phyloP scores from a whole-genome alignment of 164 flowering plant genomes.

The Taxillus chinensis region DNA sequence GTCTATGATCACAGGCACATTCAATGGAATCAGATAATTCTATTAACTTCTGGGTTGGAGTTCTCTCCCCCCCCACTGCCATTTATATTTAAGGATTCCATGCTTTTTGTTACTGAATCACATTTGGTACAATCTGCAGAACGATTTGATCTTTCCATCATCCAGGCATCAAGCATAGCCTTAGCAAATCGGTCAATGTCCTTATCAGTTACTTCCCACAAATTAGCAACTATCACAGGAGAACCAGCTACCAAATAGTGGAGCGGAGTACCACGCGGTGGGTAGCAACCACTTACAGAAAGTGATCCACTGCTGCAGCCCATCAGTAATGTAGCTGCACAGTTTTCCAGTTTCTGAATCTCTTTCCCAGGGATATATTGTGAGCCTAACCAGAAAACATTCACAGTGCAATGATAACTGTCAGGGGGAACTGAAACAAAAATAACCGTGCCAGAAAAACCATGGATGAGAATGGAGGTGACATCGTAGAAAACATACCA shows the following conservation, averaged over 20 bases:
- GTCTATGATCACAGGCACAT: slow-evolving; percentile 26
- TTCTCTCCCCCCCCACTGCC: slow-evolving; percentile 22
- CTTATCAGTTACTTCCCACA: slow-evolving; percentile 96
- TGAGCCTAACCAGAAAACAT: slow-evolving; percentile 37
- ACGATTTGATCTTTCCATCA: slow-evolving; percentile 44
- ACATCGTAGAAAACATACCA: slow-evolving; percentile 39
- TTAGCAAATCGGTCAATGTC: slow-evolving; percentile 86
- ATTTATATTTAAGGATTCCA: slow-evolving; percentile 26
- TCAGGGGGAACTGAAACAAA: not conserved
- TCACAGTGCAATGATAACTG: not conserved
- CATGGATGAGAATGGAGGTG: not conserved
- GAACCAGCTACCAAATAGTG: slow-evolving; percentile 83
- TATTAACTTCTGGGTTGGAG: slow-evolving; percentile 16
- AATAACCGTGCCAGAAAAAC: no score
- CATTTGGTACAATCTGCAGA: slow-evolving; percentile 20
- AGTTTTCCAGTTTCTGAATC: slow-evolving; percentile 57
- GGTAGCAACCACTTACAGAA: slow-evolving; percentile 44
- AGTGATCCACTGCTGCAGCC: slow-evolving; percentile 96
- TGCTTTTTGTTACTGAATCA: slow-evolving; percentile 24
- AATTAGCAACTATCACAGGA: slow-evolving; percentile 73
- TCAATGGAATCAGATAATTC: slow-evolving; percentile 10
- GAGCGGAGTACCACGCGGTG: slow-evolving; percentile 67
- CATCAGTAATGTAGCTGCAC: slow-evolving; percentile 88
- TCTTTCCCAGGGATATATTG: slow-evolving; percentile 65
- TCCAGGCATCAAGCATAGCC: slow-evolving; percentile 68